phyloP scores from a whole-genome alignment of 2,329 filamentous ascomycete species.

The Aspergillus glaucus region DNA sequence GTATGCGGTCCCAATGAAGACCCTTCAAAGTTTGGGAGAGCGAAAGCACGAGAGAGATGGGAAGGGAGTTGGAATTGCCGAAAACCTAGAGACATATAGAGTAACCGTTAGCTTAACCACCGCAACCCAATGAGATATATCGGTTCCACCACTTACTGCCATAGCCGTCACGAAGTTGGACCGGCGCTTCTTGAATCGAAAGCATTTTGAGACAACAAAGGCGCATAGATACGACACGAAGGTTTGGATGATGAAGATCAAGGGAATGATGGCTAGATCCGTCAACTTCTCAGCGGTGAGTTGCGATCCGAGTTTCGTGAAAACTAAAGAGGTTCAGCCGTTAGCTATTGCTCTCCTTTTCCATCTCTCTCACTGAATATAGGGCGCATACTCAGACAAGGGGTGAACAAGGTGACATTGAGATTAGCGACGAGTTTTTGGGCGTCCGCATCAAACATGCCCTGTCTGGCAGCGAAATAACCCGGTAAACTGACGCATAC shows the following conservation, averaged over 20 bases:
- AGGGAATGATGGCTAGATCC: conserved; percentile 88
- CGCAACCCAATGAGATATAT: background rate
- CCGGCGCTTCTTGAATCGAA: conserved; percentile 75
- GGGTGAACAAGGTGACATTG: conserved; percentile 94
- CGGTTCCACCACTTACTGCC: conserved; percentile 52
- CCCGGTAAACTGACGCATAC: conserved; percentile 92
- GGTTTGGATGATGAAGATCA: conserved; percentile 87
- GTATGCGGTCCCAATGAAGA: conserved; percentile 86
- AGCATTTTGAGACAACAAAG: conserved; percentile 62
- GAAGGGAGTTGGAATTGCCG: conserved; percentile 95
- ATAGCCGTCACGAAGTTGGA: conserved; percentile 95
- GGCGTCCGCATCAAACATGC: conserved; percentile 90
- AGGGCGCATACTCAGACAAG: conserved; percentile 71
- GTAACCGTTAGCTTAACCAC: background rate
- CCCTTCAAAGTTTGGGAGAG: conserved; percentile 87
- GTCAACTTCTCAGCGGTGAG: conserved; percentile 83
- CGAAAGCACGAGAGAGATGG: conserved; percentile 91
- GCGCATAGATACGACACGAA: conserved; percentile 77
- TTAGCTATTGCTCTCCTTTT: background rate
- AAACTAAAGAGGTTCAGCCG: conserved; percentile 53
- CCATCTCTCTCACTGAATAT: background rate
- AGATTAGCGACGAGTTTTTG: conserved; percentile 96
- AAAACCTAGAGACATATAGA: conserved; percentile 57
- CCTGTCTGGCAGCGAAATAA: conserved; percentile 82
- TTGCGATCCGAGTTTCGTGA: conserved; percentile 93